phyloP scores from a whole-genome alignment of 352 stramenopile species.

The Phytophthora cajani region DNA sequence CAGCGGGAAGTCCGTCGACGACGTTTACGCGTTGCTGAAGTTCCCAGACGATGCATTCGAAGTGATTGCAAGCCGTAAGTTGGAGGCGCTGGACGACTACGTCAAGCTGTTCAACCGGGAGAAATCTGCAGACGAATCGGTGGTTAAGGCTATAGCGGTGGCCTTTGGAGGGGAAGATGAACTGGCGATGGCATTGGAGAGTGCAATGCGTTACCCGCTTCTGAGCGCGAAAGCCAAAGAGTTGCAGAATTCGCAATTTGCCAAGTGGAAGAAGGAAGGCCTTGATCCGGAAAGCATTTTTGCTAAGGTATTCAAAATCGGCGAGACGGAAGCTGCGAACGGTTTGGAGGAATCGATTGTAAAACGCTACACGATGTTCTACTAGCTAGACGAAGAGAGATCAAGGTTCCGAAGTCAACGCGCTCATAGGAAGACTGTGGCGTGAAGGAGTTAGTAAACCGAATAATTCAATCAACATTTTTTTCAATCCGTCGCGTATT shows the following conservation, averaged over 20 bases:
- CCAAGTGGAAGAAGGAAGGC: neutral
- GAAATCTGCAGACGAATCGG: neutral
- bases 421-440: too few relatives aligned
- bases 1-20: neutral
- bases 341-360: too few relatives aligned
- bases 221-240: neutral
- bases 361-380: too few relatives aligned
- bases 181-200: neutral
- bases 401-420: too few relatives aligned
- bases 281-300: neutral
- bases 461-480: too few relatives aligned
- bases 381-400: too few relatives aligned
- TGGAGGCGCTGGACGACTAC: constrained; percentile 5
- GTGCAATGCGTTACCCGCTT: neutral
- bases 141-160: neutral
- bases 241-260: neutral
- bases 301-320: neutral
- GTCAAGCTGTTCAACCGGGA: constrained; percentile 2
- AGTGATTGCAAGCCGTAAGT: neutral
- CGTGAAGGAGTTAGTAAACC: too few relatives aligned
- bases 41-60: neutral
- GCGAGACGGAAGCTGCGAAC: neutral
- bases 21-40: constrained; percentile 5
- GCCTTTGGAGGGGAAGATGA: constrained; percentile 1
- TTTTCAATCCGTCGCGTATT: too few relatives aligned